Conservation (phyloP, 768 basidiomycete species). For the Russula sp. region DNA sequence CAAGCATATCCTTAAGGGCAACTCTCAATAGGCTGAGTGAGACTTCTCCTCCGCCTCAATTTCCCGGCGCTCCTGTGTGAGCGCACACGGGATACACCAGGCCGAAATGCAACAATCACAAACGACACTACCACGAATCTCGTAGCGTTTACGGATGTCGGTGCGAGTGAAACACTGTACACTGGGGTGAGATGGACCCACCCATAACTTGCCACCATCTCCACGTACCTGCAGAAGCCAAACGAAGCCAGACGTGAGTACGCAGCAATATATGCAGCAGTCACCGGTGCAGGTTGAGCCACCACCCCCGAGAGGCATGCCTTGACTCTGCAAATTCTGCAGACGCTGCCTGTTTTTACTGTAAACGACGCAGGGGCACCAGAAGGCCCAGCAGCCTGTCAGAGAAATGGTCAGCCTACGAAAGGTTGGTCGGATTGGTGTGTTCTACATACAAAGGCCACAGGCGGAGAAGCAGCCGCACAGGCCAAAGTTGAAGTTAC, state of each 20-base stretch:
- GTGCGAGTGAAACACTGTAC: neutral
- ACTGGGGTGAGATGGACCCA: neutral
- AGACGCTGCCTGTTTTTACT: conserved; percentile 36
- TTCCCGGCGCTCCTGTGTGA: neutral
- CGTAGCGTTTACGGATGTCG: neutral
- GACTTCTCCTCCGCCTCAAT: neutral
- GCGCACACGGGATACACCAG: neutral
- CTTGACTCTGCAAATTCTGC: conserved; percentile 34
- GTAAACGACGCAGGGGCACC: conserved; percentile 40
- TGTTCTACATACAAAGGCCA: neutral
- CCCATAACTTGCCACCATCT: neutral
- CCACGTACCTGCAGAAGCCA: neutral
- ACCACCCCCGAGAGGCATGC: conserved; percentile 29
- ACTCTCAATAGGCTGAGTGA: neutral
- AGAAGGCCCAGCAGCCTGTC: conserved; percentile 13
- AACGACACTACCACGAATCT: neutral
- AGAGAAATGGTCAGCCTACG: neutral
- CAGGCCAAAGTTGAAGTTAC: conserved; percentile 32
- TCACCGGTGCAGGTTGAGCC: neutral
- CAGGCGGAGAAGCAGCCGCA: conserved; percentile 23
- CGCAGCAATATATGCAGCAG: neutral
- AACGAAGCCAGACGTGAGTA: neutral
- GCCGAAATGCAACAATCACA: neutral
- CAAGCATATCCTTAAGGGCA: neutral
- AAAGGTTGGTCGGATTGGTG: neutral